Base-by-base conservation (phyloP, 2,329 filamentous ascomycete species). In the Penicillium griseofulvum region DNA sequence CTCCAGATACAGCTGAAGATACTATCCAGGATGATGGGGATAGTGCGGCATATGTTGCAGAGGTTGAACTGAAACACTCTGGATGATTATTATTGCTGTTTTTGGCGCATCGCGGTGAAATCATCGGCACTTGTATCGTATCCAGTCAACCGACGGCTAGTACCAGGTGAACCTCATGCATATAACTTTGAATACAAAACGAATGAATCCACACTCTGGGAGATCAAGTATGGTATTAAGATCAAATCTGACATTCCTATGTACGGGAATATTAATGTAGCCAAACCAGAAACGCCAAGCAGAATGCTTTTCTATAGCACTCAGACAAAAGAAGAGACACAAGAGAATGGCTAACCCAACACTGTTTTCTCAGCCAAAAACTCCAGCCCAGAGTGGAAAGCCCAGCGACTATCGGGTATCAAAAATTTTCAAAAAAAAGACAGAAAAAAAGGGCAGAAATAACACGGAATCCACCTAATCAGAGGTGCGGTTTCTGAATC, bases 401-500 rank as follows among this genome's bases (percentile, higher is more conserved):
- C 56, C 58, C 50, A 64, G 57, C 57, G 52, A 59, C 43, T 43
- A 56, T 63, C 55, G 64, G 64, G 64, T 66, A 66, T 66, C 63
- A 59, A 61, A 57, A 39, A 60, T 45, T 55, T 31, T 38, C 17
- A 44, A 41, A 14, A 53, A 48, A 37, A 8, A 48, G 52, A 54
- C 41, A 14, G 42, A 42, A 52, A 44, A 19, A 16, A 44, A 52
- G 17, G 16, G 43, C 26, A 26, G 4, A 49, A 52, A 49, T 29
- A 47, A 53, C 11, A 31, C 48, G 22, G 22, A 49, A 44, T 28
- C 38, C 26, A 38, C 50, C 59, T 62, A 66, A 45, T 64, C 56
- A 19, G 70, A 68, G 45, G 66, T 64, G 31, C 68, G 67, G 31
- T 53, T 66, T 59, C 73, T 66, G 12, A 71, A 60, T 39, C 68